These are phyloP conservation scores for Debaryomycetaceae sp. DNA, from an alignment of 1,139 yeast species.

Conservation along the genomic window DNA sequence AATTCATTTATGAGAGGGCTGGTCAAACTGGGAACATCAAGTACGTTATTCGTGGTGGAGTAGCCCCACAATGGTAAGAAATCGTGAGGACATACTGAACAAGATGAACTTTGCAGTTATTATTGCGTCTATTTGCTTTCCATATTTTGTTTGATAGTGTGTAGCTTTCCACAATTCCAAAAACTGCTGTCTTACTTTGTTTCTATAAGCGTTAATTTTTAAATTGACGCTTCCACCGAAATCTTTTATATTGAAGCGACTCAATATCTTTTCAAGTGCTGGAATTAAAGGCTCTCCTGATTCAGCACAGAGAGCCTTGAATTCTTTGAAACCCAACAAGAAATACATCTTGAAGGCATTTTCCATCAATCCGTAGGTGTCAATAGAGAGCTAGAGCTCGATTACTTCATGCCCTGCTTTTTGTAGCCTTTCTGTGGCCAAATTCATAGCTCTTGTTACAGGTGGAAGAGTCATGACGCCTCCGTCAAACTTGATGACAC, in stretches of 20 bases:
- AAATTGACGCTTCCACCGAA: constrained; percentile 2
- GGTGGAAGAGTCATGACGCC: constrained; percentile 15
- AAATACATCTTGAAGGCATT: constrained; percentile 8
- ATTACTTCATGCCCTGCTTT: constrained; percentile 14
- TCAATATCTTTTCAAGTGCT: constrained; percentile 1
- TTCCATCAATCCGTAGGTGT: constrained; percentile 5
- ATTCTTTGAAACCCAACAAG: constrained; percentile 14
- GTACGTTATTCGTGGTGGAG: constrained; percentile 4
- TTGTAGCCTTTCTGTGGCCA: constrained; percentile 7
- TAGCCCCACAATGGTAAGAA: constrained; percentile 6
- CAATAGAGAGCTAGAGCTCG: constrained; percentile 11
- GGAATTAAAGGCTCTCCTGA: constrained; percentile 13
- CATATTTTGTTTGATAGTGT: neutral
- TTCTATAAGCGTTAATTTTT: constrained; percentile 2
- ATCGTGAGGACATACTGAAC: constrained; percentile 1
- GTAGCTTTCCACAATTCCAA: constrained; percentile 3
- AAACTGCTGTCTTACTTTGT: constrained; percentile 1
- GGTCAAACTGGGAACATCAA: constrained; percentile 2
- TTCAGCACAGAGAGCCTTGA: constrained; percentile 9
- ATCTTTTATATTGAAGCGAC: neutral
- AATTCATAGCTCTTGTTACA: constrained; percentile 12
- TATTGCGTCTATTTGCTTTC: constrained; percentile 1
- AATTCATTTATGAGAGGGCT: constrained; percentile 2
- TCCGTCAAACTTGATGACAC: constrained; percentile 10
- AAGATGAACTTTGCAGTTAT: constrained; percentile 1